These are phyloP conservation scores for Lasiosphaeriaceae sp. DNA, from an alignment of 495 filamentous ascomycete species.

Conservation along the genomic window DNA sequence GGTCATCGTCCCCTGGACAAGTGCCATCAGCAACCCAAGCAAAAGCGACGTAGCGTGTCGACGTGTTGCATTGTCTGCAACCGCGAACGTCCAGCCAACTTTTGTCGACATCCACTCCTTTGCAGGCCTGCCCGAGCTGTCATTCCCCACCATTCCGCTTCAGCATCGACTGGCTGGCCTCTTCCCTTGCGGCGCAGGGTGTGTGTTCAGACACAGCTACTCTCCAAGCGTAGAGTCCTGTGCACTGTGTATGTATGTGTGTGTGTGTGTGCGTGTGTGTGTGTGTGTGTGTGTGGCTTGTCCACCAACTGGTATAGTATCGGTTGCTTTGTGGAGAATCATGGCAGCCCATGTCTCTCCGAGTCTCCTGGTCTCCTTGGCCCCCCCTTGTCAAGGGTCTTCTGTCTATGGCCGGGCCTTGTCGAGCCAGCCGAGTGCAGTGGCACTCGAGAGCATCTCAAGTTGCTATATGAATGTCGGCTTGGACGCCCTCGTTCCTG, in stretches of 20 bases:
- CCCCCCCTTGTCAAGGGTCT: not conserved
- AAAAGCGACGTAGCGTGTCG: too few species aligned
- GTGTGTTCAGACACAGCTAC: not conserved
- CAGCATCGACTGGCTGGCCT: not conserved
- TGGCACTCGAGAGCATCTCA: not conserved
- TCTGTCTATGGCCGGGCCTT: too few species aligned
- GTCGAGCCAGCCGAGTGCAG: not conserved
- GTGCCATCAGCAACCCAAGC: slow-evolving; percentile 4
- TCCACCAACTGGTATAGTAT: not conserved
- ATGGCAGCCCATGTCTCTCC: not conserved
- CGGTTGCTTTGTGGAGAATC: too few species aligned
- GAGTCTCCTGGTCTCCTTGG: not conserved
- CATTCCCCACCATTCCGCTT: not conserved
- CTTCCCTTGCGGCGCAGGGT: not conserved
- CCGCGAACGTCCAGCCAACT: not conserved
- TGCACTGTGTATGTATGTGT: not conserved
- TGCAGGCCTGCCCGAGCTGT: not conserved
- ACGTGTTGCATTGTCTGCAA: slow-evolving; percentile 12
- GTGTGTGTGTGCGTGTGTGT: not conserved
- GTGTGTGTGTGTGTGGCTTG: not conserved
- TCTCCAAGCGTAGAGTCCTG: not conserved
- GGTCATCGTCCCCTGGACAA: not conserved
- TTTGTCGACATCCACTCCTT: not conserved
- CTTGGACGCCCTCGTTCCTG: slow-evolving; percentile 2
- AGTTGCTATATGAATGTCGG: slow-evolving; percentile 15